phyloP scores from a whole-genome alignment of 345 rosid genomes.

The Firmiana major region DNA sequence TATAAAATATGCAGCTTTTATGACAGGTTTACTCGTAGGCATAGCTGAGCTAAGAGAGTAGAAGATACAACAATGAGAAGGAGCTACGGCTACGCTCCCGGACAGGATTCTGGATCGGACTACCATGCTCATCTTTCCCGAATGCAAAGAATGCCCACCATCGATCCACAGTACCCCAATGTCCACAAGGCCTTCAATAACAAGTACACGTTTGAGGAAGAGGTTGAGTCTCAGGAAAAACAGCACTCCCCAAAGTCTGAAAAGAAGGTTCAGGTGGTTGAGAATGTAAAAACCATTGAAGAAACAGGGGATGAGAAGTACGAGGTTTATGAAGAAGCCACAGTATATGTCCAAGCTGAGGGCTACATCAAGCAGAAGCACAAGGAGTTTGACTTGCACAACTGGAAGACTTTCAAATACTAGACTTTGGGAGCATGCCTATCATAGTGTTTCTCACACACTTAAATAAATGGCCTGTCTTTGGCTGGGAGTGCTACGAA shows the following conservation, averaged over 20 bases:
- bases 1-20: slow-evolving; percentile 24
- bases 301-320: background rate
- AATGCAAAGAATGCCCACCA: slow-evolving; percentile 10
- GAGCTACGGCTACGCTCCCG: slow-evolving; percentile 6
- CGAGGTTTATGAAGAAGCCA: slow-evolving; percentile 10
- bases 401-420: slow-evolving; percentile 43
- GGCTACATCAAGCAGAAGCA: slow-evolving; percentile 36
- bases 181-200: slow-evolving; percentile 38
- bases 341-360: slow-evolving; percentile 25
- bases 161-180: slow-evolving; percentile 38
- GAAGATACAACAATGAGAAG: slow-evolving; percentile 13
- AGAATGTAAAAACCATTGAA: slow-evolving; percentile 17
- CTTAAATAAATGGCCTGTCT: slow-evolving; percentile 31
- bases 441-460: background rate
- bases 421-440: slow-evolving; percentile 9
- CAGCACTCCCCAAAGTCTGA: slow-evolving; percentile 18
- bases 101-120: slow-evolving; percentile 29
- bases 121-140: slow-evolving; percentile 30
- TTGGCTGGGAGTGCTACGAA: background rate
- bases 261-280: slow-evolving; percentile 41
- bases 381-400: slow-evolving; percentile 34
- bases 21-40: background rate
- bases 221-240: background rate
- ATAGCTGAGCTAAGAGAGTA: background rate
- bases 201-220: slow-evolving; percentile 14